phyloP scores from a whole-genome alignment of 495 filamentous ascomycete species.

The Talaromyces ruber region DNA sequence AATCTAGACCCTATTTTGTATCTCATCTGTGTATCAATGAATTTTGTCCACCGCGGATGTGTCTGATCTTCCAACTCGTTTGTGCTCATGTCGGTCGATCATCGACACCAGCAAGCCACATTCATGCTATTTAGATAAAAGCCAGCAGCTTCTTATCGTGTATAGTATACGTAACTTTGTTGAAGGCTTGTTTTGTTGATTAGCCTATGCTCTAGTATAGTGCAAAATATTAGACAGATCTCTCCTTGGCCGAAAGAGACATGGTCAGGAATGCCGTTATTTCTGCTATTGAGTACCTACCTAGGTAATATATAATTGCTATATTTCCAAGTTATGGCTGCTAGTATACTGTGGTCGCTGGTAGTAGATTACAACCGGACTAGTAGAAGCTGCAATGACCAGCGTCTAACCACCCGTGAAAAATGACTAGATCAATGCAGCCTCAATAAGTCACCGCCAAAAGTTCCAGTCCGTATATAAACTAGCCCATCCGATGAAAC shows the following conservation, averaged over 20 bases:
- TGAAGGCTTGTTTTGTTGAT: not conserved
- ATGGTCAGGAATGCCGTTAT: too few relatives aligned
- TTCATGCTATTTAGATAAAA: not conserved
- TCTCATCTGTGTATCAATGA: not conserved
- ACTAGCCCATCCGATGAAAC: not conserved
- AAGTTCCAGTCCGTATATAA: not conserved
- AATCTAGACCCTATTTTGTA: not conserved
- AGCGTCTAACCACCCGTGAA: not conserved
- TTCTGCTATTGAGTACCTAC: not conserved
- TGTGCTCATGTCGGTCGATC: not conserved
- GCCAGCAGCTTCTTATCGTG: not conserved
- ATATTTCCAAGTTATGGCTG: not conserved
- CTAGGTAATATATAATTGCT: not conserved
- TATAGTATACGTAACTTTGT: not conserved
- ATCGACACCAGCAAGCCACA: not conserved
- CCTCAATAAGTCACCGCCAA: not conserved
- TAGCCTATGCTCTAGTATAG: not conserved
- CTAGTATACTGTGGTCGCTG: not conserved
- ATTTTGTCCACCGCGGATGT: too few relatives aligned
- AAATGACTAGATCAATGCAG: not conserved
- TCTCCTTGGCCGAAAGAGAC: not conserved
- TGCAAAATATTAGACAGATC: not conserved
- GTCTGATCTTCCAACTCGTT: too few relatives aligned
- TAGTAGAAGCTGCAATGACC: not conserved
- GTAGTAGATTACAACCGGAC: not conserved